Percentiles rank a stretch among this genome's conserved stretches.
Conservation (phyloP, 1,284 basidiomycete genomes). For the Grifola frondosa region DNA sequence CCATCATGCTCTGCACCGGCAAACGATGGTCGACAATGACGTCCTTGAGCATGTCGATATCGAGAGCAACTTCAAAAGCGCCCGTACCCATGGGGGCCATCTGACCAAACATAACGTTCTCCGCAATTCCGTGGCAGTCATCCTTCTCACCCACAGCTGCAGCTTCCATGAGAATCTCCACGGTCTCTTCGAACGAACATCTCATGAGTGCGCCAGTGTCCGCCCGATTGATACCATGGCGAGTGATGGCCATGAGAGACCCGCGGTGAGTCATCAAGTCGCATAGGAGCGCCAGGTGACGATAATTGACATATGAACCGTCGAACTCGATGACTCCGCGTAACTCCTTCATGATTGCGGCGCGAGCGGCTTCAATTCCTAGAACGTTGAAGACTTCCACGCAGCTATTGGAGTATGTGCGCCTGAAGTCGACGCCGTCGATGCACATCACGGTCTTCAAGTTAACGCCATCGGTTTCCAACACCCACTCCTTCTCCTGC, state of each 20-base stretch:
- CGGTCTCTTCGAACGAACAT: slow-evolving; percentile 99
- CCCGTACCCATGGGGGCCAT: slow-evolving; percentile 98
- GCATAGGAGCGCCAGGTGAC: slow-evolving; percentile 92
- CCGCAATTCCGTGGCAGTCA: slow-evolving; percentile 96
- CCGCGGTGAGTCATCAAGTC: slow-evolving; percentile 99
- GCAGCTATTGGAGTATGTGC: slow-evolving; percentile 97
- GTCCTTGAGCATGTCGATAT: slow-evolving; percentile 98
- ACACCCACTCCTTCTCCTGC: slow-evolving; percentile 86
- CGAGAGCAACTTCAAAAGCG: slow-evolving; percentile 93
- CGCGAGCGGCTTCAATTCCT: slow-evolving; percentile 96
- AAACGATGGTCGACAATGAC: slow-evolving; percentile 96
- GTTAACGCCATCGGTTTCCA: slow-evolving; percentile 98
- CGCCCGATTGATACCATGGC: slow-evolving; percentile 98
- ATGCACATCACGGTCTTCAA: slow-evolving; percentile 92
- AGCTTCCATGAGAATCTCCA: slow-evolving; percentile 98
- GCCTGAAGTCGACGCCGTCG: slow-evolving; percentile 89
- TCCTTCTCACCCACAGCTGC: slow-evolving; percentile 98
- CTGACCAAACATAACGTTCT: slow-evolving; percentile 98
- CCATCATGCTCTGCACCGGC: slow-evolving; percentile 84
- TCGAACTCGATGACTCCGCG: slow-evolving; percentile 97
- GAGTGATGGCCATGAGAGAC: slow-evolving; percentile 96
- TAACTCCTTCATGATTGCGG: slow-evolving; percentile 90
- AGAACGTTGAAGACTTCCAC: slow-evolving; percentile 96
- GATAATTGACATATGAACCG: slow-evolving; percentile 99
- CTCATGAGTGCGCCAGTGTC: slow-evolving; percentile 97